Percentiles rank a stretch among this genome's conserved stretches.
These are phyloP conservation scores for Metschnikowia arizonensis DNA, from an alignment of 805 yeast species.

Conservation along the genomic window DNA sequence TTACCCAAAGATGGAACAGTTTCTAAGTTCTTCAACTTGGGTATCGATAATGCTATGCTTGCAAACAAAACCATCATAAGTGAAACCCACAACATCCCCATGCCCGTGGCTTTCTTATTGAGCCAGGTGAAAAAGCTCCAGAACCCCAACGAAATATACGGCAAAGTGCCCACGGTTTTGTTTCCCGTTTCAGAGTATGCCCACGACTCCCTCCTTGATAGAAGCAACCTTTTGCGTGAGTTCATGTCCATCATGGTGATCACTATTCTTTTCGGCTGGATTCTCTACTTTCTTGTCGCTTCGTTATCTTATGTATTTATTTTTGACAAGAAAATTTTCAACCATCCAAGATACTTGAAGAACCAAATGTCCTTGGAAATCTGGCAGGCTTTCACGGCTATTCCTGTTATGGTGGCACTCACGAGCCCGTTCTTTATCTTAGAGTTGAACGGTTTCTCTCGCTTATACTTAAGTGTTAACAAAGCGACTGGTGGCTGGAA, in stretches of 20 bases:
- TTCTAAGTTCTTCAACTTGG: slow-evolving; percentile 21
- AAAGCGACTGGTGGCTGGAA: slow-evolving; percentile 66
- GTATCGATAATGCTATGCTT: slow-evolving; percentile 11
- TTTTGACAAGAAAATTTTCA: slow-evolving; percentile 84
- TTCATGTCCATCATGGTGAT: slow-evolving; percentile 58
- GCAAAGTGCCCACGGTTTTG: slow-evolving; percentile 59
- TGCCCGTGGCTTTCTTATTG: slow-evolving; percentile 13
- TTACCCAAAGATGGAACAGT: slow-evolving; percentile 55
- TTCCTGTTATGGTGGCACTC: slow-evolving; percentile 82
- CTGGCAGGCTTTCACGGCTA: slow-evolving; percentile 69
- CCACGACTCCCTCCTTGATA: slow-evolving; percentile 61
- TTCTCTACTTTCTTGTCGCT: slow-evolving; percentile 74
- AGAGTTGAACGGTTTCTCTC: slow-evolving; percentile 81
- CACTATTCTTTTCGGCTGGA: slow-evolving; percentile 81
- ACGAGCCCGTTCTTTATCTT: slow-evolving; percentile 88
- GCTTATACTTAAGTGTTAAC: slow-evolving; percentile 62
- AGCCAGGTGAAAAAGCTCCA: slow-evolving; percentile 22
- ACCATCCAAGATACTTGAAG: slow-evolving; percentile 93
- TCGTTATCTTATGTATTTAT: slow-evolving; percentile 70
- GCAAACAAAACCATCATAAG: slow-evolving; percentile 14
- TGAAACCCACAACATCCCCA: slow-evolving; percentile 15
- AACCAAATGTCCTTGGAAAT: slow-evolving; percentile 89
- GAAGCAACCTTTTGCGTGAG: slow-evolving; percentile 75
- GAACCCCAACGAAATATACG: slow-evolving; percentile 47
- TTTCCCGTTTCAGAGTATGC: slow-evolving; percentile 56